Conservation (phyloP, 352 stramenopile species). For the Phytophthora niederhauseri region DNA sequence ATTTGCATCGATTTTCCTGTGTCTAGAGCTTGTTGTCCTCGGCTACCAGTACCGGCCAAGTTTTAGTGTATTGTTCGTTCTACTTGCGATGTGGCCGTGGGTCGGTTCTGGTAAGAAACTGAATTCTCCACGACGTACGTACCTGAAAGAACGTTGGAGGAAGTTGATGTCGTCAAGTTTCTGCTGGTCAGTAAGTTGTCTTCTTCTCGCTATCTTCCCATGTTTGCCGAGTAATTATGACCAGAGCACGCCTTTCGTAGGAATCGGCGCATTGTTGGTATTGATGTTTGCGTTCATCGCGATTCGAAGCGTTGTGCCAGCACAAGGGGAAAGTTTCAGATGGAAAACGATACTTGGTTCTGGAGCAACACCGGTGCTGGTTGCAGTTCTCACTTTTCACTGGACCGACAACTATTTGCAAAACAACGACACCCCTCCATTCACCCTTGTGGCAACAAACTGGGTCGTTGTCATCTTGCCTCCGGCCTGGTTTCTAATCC, state of each 20-base stretch:
- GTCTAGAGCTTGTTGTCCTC: constrained; percentile 62
- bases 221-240: constrained; percentile 64
- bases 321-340: constrained; percentile 5
- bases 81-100: constrained; percentile 48
- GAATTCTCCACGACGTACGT: not conserved
- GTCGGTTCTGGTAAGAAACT: constrained; percentile 20
- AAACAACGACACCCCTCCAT: constrained; percentile 33
- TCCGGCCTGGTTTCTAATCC: constrained; percentile 34
- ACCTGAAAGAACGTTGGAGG: constrained; percentile 3
- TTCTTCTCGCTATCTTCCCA: constrained; percentile 70
- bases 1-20: constrained; percentile 30
- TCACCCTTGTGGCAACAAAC: constrained; percentile 48
- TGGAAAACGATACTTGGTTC: constrained; percentile 15
- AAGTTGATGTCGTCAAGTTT: constrained; percentile 20
- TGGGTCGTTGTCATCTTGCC: constrained; percentile 50
- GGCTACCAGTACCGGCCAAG: constrained; percentile 54
- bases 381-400: constrained; percentile 45
- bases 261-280: constrained; percentile 42
- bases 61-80: constrained; percentile 64
- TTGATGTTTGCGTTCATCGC: constrained; percentile 9
- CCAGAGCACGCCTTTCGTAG: constrained; percentile 54
- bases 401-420: constrained; percentile 48
- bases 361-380: constrained; percentile 25
- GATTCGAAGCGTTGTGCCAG: constrained; percentile 8
- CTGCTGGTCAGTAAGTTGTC: constrained; percentile 53